Evolutionary conservation across 805 yeast species (phyloP), one percentile per base, ranked within the genome.

Genomic region (Ogataea corticis): DNA sequence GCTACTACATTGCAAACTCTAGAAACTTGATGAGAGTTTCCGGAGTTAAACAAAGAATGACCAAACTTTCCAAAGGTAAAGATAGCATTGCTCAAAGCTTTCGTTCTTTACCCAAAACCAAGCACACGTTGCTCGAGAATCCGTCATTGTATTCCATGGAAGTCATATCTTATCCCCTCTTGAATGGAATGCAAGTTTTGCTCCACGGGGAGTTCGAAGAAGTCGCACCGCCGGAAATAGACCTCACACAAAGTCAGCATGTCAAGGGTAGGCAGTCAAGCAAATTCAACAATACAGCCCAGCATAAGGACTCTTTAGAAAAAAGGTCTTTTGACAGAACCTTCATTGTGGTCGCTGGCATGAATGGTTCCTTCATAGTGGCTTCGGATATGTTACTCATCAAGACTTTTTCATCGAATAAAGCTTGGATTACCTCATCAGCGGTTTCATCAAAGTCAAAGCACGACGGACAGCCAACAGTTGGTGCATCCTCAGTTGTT

Each of bases 181-280:
- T 90, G 23, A 78, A 82, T 41, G 97, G 96, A 5, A 80, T 94
- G 57, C 73, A 87, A 58, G 77, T 92, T 36, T 72, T 81, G 0
- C 67, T 92, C 13, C 99, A 94, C 68, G 99, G 99, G 4, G 83
- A 79, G 46, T 92, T 80, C 60, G 82, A 80, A 41, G 98, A 94
- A 65, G 62, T 67, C 17, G 82, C 70, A 0, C 72, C 71, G 16
- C 89, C 91, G 1, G 77, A 74, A 27, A 34, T 48, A 38, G 33
- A 21, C 7, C 37, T 17, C 16, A n/a, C 21, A 12, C 45, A 33
- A 9, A 13, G 15, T 5, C 15, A 16, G 6, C 48, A 49, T 14
- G 42, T 28, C 25, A 50, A 43, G 18, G 41, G 47, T 29, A 46
- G 55, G 30, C 35, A 44, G 19, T 49, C 51, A 21, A 46, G 66